A percentile compares a stretch with the other conserved stretches of the same genome.
Conservation (phyloP, 140 eudicot genomes). For the Cichorium intybus region DNA sequence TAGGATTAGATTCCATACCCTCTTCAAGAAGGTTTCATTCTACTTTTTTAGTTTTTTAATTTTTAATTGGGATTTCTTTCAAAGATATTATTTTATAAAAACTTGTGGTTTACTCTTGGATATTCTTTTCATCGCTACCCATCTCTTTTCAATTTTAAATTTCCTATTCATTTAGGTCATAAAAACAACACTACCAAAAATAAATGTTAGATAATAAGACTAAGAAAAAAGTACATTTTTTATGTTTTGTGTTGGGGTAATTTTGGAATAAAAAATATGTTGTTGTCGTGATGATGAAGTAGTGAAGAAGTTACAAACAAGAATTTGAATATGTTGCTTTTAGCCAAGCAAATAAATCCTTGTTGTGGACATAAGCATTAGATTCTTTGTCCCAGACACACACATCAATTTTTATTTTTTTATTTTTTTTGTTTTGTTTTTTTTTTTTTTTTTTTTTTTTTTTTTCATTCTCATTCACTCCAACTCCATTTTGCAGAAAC, state of each 20-base stretch:
- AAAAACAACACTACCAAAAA: neutral
- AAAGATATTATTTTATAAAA: neutral
- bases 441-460: too few species aligned
- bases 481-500: constrained; percentile 23
- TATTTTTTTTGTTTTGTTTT: too few species aligned
- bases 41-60: constrained; percentile 25
- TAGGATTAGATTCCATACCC: constrained; percentile 70
- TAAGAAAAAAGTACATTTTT: neutral
- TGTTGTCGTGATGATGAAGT: constrained; percentile 15
- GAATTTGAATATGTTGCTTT: constrained; percentile 34
- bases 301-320: constrained; percentile 15
- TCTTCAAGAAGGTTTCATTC: constrained; percentile 51
- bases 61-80: neutral
- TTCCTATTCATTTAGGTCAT: neutral
- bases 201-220: neutral
- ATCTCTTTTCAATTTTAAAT: neutral
- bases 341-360: constrained; percentile 25
- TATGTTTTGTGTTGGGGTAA: neutral
- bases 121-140: neutral
- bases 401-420: too few species aligned
- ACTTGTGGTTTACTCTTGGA: constrained; percentile 1
- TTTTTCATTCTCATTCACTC: constrained; percentile 40
- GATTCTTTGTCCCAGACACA: constrained; percentile 40
- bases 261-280: constrained; percentile 1
- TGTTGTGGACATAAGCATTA: constrained; percentile 44